Evolutionary conservation across 352 stramenopile species (phyloP), one percentile per base, ranked within the genome.

Genomic region (Globisporangium splendens): DNA sequence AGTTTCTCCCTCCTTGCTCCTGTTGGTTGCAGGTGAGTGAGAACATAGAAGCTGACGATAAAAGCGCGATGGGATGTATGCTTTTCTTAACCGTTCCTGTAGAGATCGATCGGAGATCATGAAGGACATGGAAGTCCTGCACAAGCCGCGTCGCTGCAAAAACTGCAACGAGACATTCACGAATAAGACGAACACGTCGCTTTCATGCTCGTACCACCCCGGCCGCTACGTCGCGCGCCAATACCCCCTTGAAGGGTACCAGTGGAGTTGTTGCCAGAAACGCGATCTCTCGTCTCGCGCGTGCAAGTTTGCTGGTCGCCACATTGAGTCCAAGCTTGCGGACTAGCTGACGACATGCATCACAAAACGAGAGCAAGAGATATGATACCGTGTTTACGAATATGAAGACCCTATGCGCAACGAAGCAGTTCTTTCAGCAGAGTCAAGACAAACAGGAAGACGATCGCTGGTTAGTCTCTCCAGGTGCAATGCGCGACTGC

Each of bases 211-310:
- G 28, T 92, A 77, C 71, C 79, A 92, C 54, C 83, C 79, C 13
- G 83, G 83, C 1, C 79, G 83, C 12, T 92, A 85, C 52, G 75
- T 92, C 14, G 79, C 79, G 18, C 79, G 83, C 10, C 83, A 88
- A 62, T 90, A 92, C 50, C 83, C 83, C 6, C 77, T 92, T 21
- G 79, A 92, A 66, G 83, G 83, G 14, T 92, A 92, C 55, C 78
- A 89, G 51, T 92, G 83, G 83, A 89, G 77, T 56, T 92, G 83
- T 67, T 92, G 83, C 71, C 79, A 88, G 65, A 92, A 92, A 60
- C 76, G 83, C 1, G 83, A 92, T 59, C 61, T 92, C 21, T 88
- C 79, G 14, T 89, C 83, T 17, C 79, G 83, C 31, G 65, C 83
- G 1, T 92, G 83, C 75, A 92, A 90, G 62, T 92, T 92, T 66